phyloP scores from a whole-genome alignment of 306 rosid genomes.

The Lagenaria siceraria region DNA sequence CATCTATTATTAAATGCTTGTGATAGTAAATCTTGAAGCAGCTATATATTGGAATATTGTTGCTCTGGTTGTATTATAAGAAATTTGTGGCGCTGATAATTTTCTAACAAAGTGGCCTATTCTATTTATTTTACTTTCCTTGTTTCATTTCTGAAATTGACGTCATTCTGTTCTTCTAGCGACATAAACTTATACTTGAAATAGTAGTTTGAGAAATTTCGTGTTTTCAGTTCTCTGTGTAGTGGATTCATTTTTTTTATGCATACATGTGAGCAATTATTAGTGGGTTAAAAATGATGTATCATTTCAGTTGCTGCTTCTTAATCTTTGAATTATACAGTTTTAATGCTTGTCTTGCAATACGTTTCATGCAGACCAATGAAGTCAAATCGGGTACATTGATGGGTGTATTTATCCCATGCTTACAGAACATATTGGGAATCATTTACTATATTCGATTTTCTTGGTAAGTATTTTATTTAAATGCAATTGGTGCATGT shows the following conservation, averaged over 20 bases:
- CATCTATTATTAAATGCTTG: not conserved
- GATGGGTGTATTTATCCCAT: constrained; percentile 99
- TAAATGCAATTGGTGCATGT: not conserved
- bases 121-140: not conserved
- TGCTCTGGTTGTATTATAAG: not conserved
- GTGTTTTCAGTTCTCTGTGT: not conserved
- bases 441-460: constrained; percentile 96
- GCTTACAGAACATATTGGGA: constrained; percentile 93
- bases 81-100: not conserved
- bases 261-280: not conserved
- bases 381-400: constrained; percentile 64
- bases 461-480: constrained; percentile 55
- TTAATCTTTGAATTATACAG: not conserved
- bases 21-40: not conserved
- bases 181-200: not conserved
- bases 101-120: not conserved
- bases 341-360: constrained; percentile 15
- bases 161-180: not conserved
- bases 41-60: not conserved
- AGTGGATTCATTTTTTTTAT: not conserved
- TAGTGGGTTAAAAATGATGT: not conserved
- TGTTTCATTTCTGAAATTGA: not conserved
- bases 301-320: not conserved
- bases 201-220: not conserved
- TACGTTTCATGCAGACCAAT: constrained; percentile 44